These are phyloP conservation scores for Fusarium sublunatum DNA, from an alignment of 2,329 filamentous ascomycete species.

Conservation along the genomic window DNA sequence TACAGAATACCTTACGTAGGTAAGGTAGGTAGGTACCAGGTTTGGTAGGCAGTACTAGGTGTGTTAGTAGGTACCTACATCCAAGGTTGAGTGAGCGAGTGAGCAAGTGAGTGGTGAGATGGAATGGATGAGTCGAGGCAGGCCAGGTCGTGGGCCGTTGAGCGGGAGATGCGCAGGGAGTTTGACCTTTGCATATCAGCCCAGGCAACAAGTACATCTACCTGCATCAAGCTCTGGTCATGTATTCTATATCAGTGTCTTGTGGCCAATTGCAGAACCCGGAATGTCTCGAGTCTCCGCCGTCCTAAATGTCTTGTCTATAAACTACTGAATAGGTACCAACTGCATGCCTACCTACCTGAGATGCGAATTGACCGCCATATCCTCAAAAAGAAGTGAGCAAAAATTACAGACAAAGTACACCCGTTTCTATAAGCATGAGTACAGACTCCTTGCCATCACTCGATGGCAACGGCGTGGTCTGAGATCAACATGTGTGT, in stretches of 20 bases:
- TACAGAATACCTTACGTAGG: slow-evolving; percentile 29
- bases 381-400: slow-evolving; percentile 16
- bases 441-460: slow-evolving; percentile 10
- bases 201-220: slow-evolving; percentile 37
- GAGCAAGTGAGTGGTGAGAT: slow-evolving; percentile 7
- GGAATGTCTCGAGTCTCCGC: slow-evolving; percentile 28
- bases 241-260: slow-evolving; percentile 21
- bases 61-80: slow-evolving; percentile 19
- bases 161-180: slow-evolving; percentile 35
- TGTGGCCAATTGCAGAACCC: slow-evolving; percentile 37
- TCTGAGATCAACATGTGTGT: slow-evolving; percentile 14
- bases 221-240: slow-evolving; percentile 17
- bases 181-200: slow-evolving; percentile 20
- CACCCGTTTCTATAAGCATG: slow-evolving; percentile 5
- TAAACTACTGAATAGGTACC: slow-evolving; percentile 13
- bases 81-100: slow-evolving; percentile 3
- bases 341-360: no score
- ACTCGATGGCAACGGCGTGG: slow-evolving; percentile 19
- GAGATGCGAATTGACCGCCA: slow-evolving; percentile 33
- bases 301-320: slow-evolving; percentile 24
- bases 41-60: no score
- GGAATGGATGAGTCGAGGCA: slow-evolving; percentile 36
- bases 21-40: background rate
- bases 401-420: slow-evolving; percentile 9
- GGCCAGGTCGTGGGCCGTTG: slow-evolving; percentile 25